Percentiles rank a stretch among this genome's conserved stretches.
phyloP scores from a whole-genome alignment of 2,329 filamentous ascomycete species.

The Rhexocercosporidium sp. region DNA sequence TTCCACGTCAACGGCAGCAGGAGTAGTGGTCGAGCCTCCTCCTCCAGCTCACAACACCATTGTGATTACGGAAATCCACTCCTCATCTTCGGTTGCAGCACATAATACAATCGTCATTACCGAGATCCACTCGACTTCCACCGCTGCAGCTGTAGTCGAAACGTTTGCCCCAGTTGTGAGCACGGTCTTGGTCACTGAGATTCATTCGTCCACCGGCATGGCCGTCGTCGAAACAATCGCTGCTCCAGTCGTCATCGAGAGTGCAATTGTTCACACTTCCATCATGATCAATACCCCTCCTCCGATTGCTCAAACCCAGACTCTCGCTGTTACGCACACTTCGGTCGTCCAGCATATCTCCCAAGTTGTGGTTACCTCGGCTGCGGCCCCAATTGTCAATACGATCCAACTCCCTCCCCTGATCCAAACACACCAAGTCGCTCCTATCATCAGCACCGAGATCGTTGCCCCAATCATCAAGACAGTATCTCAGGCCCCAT shows the following conservation, averaged over 20 bases:
- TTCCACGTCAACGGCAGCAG: not conserved
- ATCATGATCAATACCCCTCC: conserved; percentile 9
- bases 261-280: conserved; percentile 6
- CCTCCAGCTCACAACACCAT: conserved; percentile 5
- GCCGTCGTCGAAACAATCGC: not conserved
- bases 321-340: not conserved
- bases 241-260: conserved; percentile 1
- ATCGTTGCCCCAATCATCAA: conserved; percentile 6
- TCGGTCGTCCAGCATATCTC: conserved; percentile 4
- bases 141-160: conserved; percentile 4
- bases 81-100: not conserved
- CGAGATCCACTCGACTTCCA: conserved; percentile 9
- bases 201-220: not conserved
- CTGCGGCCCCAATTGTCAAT: not conserved
- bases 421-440: conserved; percentile 6
- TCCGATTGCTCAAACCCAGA: conserved; percentile 6
- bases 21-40: not conserved
- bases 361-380: conserved; percentile 4
- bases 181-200: conserved; percentile 1
- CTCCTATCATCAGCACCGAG: conserved; percentile 14
- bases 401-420: not conserved
- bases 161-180: conserved; percentile 3
- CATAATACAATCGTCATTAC: not conserved
- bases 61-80: conserved; percentile 8
- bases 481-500: conserved; percentile 5